Evolutionary conservation across 768 basidiomycete species (phyloP).

Genomic region (Hygrocybe punicea): DNA sequence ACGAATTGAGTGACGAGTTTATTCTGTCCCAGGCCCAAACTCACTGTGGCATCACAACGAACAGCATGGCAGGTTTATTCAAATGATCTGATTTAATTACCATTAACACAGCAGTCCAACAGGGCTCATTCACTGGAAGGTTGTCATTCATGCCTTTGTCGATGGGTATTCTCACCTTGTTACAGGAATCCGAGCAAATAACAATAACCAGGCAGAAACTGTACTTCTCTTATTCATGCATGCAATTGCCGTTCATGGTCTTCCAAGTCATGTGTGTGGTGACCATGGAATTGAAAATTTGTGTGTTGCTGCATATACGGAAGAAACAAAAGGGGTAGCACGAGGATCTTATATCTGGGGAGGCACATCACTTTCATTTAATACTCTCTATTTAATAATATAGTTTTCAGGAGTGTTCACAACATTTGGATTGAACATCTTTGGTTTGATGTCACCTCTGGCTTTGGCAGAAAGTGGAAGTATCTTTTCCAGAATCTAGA

Average conservation of each 20-base stretch:
- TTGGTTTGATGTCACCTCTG: constrained; percentile 38
- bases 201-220: constrained; percentile 42
- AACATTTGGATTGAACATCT: constrained; percentile 40
- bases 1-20: constrained; percentile 16
- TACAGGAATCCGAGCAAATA: constrained; percentile 32
- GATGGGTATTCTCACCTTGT: constrained; percentile 42
- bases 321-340: constrained; percentile 17
- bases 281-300: constrained; percentile 37
- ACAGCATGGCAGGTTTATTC: constrained; percentile 27
- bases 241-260: constrained; percentile 6
- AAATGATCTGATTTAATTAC: constrained; percentile 6
- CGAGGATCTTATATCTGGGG: constrained; percentile 40
- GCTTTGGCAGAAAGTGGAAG: constrained; percentile 39
- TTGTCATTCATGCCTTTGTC: constrained; percentile 42
- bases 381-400: neutral
- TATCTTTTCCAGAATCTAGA: constrained; percentile 37
- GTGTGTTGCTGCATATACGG: constrained; percentile 30
- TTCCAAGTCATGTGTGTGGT: constrained; percentile 32
- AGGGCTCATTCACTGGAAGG: constrained; percentile 37
- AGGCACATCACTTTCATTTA: constrained; percentile 16
- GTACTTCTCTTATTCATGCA: constrained; percentile 36
- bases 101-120: constrained; percentile 19
- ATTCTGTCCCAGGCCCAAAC: too few relatives aligned
- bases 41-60: constrained; percentile 36
- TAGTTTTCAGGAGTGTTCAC: constrained; percentile 33